Evolutionary conservation across 441 rosid genomes (phyloP).

Genomic region (Macaranga tanarius): DNA sequence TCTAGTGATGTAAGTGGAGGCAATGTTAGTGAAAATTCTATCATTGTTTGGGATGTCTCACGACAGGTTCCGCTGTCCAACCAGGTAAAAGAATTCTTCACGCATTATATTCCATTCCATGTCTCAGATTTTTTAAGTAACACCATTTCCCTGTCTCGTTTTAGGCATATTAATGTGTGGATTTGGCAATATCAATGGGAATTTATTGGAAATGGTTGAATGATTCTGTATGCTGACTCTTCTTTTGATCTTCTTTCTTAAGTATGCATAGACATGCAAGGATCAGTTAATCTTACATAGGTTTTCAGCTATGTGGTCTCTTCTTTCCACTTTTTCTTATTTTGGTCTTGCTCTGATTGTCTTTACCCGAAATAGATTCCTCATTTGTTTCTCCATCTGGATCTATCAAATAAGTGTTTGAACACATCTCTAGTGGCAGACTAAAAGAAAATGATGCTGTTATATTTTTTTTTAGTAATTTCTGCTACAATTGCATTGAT

Average conservation of each 20-base stretch:
- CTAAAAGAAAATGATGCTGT: too few relatives aligned
- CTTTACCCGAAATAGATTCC: not conserved
- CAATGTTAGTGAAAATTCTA: slow-evolving; percentile 76
- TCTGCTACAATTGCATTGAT: too few relatives aligned
- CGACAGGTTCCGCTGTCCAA: slow-evolving; percentile 80
- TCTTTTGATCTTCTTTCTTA: not conserved
- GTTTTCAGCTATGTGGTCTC: not conserved
- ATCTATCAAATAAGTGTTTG: too few relatives aligned
- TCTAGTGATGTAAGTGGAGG: slow-evolving; percentile 75
- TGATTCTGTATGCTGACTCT: not conserved
- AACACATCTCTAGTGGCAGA: too few relatives aligned
- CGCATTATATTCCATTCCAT: slow-evolving; percentile 15
- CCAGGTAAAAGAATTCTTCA: slow-evolving; percentile 54
- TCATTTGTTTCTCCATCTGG: too few relatives aligned
- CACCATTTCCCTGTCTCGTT: not conserved
- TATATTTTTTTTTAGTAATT: too few relatives aligned
- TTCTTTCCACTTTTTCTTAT: not conserved
- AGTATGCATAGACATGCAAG: not conserved
- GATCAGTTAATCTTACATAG: too few relatives aligned
- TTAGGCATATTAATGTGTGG: not conserved
- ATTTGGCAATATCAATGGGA: not conserved
- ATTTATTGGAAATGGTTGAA: not conserved
- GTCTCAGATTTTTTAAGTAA: not conserved
- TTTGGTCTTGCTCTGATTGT: not conserved
- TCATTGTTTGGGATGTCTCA: slow-evolving; percentile 75